Conservation (phyloP, 1,284 basidiomycete genomes). For the Farysia itapuensis region DNA sequence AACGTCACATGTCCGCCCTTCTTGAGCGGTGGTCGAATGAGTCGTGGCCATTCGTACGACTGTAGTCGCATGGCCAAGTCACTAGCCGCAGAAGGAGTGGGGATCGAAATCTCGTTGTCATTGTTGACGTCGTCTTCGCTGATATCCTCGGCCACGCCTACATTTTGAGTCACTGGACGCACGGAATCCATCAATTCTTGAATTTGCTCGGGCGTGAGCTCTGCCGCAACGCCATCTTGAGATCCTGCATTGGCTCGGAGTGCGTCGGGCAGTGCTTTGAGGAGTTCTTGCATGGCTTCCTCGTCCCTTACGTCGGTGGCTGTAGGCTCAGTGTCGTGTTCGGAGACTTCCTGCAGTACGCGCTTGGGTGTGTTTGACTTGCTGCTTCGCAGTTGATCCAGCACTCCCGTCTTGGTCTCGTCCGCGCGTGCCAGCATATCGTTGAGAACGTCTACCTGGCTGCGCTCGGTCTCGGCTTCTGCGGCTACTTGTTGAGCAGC, state of each 20-base stretch:
- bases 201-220: slow-evolving; percentile 19
- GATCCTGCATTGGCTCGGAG: slow-evolving; percentile 13
- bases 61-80: slow-evolving; percentile 43
- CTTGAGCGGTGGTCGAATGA: slow-evolving; percentile 87
- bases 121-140: neutral
- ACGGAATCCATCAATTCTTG: slow-evolving; percentile 23
- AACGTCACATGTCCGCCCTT: slow-evolving; percentile 88
- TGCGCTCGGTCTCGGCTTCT: neutral
- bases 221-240: neutral
- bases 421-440: slow-evolving; percentile 9
- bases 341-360: slow-evolving; percentile 19
- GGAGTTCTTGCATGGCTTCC: slow-evolving; percentile 28
- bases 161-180: neutral
- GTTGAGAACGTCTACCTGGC: slow-evolving; percentile 1
- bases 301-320: slow-evolving; percentile 12
- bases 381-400: slow-evolving; percentile 37
- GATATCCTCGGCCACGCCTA: neutral
- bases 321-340: neutral
- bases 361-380: slow-evolving; percentile 9
- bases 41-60: slow-evolving; percentile 73
- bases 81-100: slow-evolving; percentile 1
- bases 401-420: slow-evolving; percentile 33
- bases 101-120: slow-evolving; percentile 1
- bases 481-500: slow-evolving; percentile 6
- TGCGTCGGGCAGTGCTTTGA: slow-evolving; percentile 29